Evolutionary conservation across 2,329 filamentous ascomycete genomes (phyloP).

Genomic region (Ciborinia camelliae): DNA sequence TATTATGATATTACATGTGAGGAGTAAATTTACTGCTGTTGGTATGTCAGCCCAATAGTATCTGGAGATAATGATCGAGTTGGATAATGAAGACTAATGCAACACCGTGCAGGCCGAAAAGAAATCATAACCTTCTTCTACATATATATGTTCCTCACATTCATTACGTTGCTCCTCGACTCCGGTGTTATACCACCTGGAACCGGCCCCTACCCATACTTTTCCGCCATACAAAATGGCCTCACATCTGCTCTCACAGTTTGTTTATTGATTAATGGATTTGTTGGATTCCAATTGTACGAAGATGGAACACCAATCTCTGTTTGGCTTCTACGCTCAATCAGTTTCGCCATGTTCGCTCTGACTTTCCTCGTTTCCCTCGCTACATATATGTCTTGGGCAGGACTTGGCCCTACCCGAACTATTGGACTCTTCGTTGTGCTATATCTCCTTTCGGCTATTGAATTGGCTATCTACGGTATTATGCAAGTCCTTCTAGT

Average conservation of each 20-base stretch:
- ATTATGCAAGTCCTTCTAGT: slow-evolving; percentile 87
- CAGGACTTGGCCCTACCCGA: slow-evolving; percentile 77
- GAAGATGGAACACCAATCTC: slow-evolving; percentile 93
- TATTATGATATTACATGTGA: slow-evolving; percentile 94
- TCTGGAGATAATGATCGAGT: neutral
- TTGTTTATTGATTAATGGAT: slow-evolving; percentile 91
- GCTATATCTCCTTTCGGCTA: slow-evolving; percentile 83
- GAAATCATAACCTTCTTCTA: slow-evolving; percentile 92
- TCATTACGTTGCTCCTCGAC: slow-evolving; percentile 85
- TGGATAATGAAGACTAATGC: slow-evolving; percentile 23
- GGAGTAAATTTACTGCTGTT: slow-evolving; percentile 97
- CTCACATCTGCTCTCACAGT: slow-evolving; percentile 82
- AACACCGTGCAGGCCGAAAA: slow-evolving; percentile 50
- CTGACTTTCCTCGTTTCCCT: slow-evolving; percentile 85
- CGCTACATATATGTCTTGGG: slow-evolving; percentile 90
- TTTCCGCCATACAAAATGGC: slow-evolving; percentile 82
- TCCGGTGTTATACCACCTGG: slow-evolving; percentile 87
- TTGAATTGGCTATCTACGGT: slow-evolving; percentile 82
- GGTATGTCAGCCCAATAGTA: slow-evolving; percentile 53
- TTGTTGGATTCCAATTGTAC: slow-evolving; percentile 97
- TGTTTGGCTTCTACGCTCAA: slow-evolving; percentile 83
- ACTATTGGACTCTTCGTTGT: slow-evolving; percentile 89
- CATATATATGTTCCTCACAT: slow-evolving; percentile 86
- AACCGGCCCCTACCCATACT: slow-evolving; percentile 80
- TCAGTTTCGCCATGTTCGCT: slow-evolving; percentile 76